Evolutionary conservation across 225 moss, liverwort and hornwort species (phyloP), one percentile per base, ranked within the genome.

Genomic region (Pleurozium schreberi): DNA sequence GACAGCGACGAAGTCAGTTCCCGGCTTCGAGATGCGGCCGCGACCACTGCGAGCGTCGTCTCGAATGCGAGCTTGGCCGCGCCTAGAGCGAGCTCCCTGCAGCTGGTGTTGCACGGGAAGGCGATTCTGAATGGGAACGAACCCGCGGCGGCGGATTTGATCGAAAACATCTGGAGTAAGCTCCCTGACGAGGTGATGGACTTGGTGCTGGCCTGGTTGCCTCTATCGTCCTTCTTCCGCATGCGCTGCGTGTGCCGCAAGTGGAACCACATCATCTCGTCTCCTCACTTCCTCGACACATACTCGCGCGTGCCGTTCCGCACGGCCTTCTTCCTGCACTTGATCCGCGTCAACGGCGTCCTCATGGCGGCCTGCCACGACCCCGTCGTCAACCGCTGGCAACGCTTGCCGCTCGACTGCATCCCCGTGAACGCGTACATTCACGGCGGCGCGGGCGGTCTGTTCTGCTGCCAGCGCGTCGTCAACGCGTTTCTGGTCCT

Each of bases 161-260:
- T 90, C 43, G 91, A 80, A 63, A 84, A 71, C 66, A 91, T 95
- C 55, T 95, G 95, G 95, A 95, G 92, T 85, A 92, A 91, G 86
- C 88, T 95, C 8, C 95, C 95, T 19, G 95, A 95, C 66, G 95
- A 95, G 89, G 95, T 95, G 65, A 93, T 95, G 95, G 93, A 95
- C 45, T 63, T 93, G 77, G 88, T 93, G 49, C 86, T 95, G 61
- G 95, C 95, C 31, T 95, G 95, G 95, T 86, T 95, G 38, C 95
- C 95, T 9, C 89, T 95, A 22, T 92, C 92, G 3, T 89, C 95
- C 13, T 95, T 95, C 73, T 95, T 95, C 88, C 95, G 95, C 81
- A 93, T 95, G 95, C 95, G 92, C 69, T 93, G 93, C 84, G 95
- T 95, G 79, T 95, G 95, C 92, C 90, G 63, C 86, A 95, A 95